Base-by-base conservation (phyloP, 768 basidiomycete species). In the Tricholoma saponaceum region DNA sequence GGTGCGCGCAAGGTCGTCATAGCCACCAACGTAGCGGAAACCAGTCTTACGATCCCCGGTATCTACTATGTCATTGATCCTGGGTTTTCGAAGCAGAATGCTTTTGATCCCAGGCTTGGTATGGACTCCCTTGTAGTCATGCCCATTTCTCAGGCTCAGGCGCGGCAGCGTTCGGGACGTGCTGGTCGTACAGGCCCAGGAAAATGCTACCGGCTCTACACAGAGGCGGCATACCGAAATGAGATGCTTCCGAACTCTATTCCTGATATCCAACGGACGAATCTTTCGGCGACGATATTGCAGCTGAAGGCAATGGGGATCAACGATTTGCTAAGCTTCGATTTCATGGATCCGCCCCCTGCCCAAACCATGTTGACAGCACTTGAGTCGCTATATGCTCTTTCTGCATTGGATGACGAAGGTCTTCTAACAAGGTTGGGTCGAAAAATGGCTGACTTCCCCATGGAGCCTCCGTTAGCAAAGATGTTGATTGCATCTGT, bases 31-130 rank as follows among this genome's bases (percentile, higher is more conserved):
- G 95, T 98, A 55, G 97, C 97, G 2, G 97, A 99, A 78, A 98
- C 97, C 10, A 95, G 92, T 74, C 79, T 99, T 69, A 98, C 97
- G 7, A 99, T 98, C 66, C 94, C 95, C 32, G 97, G 95, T 28
- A 97, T 99, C 69, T 98, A 98, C 79, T 99, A 98, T 65, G 96
- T 99, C 64, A 88, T 99, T 60, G 97, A 99, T 68, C 96, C 97
- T 1, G 97, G 97, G 12, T 98, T 99, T 75, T 89, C 94, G 33
- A 99, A 99, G 72, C 97, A 99, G 72, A 98, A 98, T 67, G 96
- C 95, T 1, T 99, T 97, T 69, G 97, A 99, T 69, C 95, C 97
- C 18, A 83, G 92, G 53, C 76, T 98, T 60, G 97, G 95, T 62
- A 98, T 99, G 97, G 97, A 99, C 75, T 98, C 95, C 12, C 82